phyloP scores from a whole-genome alignment of 225 moss, liverwort and hornwort species.

The Bryoerythrophyllum caledonicum region DNA sequence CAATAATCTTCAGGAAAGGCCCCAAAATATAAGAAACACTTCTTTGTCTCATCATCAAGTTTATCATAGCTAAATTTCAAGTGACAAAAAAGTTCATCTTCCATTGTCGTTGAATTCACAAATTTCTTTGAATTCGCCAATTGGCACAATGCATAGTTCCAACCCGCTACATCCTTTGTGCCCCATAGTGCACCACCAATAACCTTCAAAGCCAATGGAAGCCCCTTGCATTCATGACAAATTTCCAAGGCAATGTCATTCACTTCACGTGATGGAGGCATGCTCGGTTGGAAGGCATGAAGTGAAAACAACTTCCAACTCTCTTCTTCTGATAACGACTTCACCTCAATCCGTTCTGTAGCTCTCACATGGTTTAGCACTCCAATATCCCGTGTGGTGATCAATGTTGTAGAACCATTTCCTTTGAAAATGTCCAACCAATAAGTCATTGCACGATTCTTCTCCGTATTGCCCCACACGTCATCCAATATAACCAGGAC shows the following conservation, averaged over 20 bases:
- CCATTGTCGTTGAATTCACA: rapidly evolving
- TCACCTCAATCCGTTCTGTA: rapidly evolving
- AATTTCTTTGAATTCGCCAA: too few species aligned
- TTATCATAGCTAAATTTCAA: neutral
- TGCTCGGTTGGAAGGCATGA: too few species aligned
- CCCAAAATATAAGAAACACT: neutral
- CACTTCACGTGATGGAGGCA: too few species aligned
- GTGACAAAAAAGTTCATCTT: neutral
- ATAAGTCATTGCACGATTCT: neutral
- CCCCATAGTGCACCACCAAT: neutral
- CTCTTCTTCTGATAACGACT: neutral
- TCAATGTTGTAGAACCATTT: neutral
- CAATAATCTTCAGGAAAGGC: neutral
- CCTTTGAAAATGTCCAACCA: constrained; percentile 6
- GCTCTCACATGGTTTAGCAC: neutral
- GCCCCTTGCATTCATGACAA: too few species aligned
- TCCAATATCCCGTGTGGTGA: rapidly evolving
- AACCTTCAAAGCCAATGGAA: too few species aligned
- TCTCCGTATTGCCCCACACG: neutral
- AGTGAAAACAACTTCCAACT: too few species aligned
- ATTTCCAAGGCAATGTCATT: too few species aligned
- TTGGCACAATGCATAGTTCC: neutral
- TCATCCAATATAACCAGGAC: constrained; percentile 4
- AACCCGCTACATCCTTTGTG: rapidly evolving
- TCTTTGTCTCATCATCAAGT: neutral